Base-by-base conservation (phyloP, 352 stramenopile genomes). In the Pythium rishiriense region DNA sequence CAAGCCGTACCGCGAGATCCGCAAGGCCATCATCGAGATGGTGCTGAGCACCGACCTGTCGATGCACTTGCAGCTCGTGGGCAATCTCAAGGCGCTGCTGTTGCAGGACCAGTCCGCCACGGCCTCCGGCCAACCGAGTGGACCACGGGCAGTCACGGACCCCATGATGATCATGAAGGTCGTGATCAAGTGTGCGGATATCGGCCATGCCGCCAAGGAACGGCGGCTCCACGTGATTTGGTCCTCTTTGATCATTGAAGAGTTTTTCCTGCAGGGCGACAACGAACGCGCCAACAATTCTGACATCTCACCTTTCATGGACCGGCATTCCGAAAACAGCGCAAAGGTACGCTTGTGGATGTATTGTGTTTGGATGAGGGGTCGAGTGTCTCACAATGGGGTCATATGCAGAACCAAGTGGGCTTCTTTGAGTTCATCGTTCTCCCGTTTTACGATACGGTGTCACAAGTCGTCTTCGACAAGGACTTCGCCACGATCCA, bases 181-280 rank as follows among this genome's bases (percentile, higher is more conserved):
- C 46, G 82, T 93, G 55, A 92, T 96, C 66, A 94, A 97, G 66
- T 88, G 87, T 55, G 88, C 94, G 9, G 95, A 99, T 68, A 74
- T 98, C 25, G 96, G 88, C 15, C 96, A 98, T 71, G 96, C 88
- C 22, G 87, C 88, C 60, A 97, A 97, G 74, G 80, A 91, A 39
- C 84, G 78, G 28, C 76, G 79, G 50, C 41, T 68, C 7, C 83
- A 93, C 55, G 84, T 87, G 28, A 78, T 87, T 49, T 98, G 94
- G 93, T 90, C 90, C 1, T 85, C 97, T 57, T 64, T 95, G 25
- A 96, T 98, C 49, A 91, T 97, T 45, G 85, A 97, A 68, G 96
- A 98, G 70, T 98, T 98, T 62, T 98, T 97, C 65, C 71, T 87
- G 47, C 96, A 98, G 69, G 96, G 94, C 24, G 94, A 99, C 64